Percentiles rank a stretch among this genome's conserved stretches.
Conservation (phyloP, 1,284 basidiomycete species). For the Malassezia brasiliensis region DNA sequence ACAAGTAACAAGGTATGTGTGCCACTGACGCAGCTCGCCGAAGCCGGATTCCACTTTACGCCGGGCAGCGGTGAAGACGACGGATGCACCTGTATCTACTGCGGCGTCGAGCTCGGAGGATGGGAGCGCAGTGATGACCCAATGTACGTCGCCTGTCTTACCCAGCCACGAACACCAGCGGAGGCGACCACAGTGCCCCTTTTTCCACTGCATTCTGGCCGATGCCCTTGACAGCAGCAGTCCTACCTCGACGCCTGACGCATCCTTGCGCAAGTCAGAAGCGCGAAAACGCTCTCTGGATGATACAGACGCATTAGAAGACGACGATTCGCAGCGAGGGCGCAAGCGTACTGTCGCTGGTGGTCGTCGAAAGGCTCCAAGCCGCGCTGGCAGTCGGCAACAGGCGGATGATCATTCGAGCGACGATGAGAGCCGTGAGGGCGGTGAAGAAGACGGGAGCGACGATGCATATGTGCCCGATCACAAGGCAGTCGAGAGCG, state of each 20-base stretch:
- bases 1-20: slow-evolving; percentile 37
- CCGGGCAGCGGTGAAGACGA: slow-evolving; percentile 39
- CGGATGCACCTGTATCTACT: slow-evolving; percentile 45
- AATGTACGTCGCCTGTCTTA: slow-evolving; percentile 16
- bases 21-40: slow-evolving; percentile 25
- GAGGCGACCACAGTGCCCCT: slow-evolving; percentile 39
- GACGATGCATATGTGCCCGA: too few species aligned
- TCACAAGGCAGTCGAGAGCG: too few species aligned
- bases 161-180: slow-evolving; percentile 37
- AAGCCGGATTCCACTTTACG: slow-evolving; percentile 43
- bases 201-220: slow-evolving; percentile 33
- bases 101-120: slow-evolving; percentile 36
- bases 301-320: neutral
- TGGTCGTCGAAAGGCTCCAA: too few species aligned
- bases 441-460: too few species aligned
- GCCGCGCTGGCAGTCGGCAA: too few species aligned
- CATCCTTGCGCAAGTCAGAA: neutral
- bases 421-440: too few species aligned
- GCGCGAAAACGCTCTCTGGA: neutral
- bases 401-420: too few species aligned
- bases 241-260: neutral
- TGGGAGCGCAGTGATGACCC: slow-evolving; percentile 48
- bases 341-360: too few species aligned
- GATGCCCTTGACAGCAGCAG: slow-evolving; percentile 1
- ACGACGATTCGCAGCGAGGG: too few species aligned